A percentile compares a stretch with the other conserved stretches of the same genome.
phyloP scores from a whole-genome alignment of 2,329 filamentous ascomycete species.

The Phymatotrichopsis omnivora region DNA sequence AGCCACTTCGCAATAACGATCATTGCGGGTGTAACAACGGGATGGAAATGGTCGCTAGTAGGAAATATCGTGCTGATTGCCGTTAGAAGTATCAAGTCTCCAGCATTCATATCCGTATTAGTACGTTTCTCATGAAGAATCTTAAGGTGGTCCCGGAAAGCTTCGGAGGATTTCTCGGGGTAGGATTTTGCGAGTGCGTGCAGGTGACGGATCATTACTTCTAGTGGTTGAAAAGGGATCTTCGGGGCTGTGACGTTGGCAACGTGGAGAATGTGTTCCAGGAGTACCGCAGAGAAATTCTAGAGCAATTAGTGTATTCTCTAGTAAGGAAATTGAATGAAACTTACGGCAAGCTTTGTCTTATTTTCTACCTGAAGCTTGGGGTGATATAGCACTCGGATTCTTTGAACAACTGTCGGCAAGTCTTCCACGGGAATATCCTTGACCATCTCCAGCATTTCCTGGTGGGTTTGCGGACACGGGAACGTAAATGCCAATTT shows the following conservation, averaged over 20 bases:
- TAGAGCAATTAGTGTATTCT: slow-evolving; percentile 6
- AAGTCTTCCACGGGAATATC: slow-evolving; percentile 54
- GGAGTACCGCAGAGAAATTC: slow-evolving; percentile 40
- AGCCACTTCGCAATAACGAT: slow-evolving; percentile 76
- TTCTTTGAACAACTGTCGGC: slow-evolving; percentile 73
- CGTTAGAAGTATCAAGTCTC: slow-evolving; percentile 73
- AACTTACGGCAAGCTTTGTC: slow-evolving; percentile 58
- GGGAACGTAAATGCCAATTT: slow-evolving; percentile 71
- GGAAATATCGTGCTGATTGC: slow-evolving; percentile 79
- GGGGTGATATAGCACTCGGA: slow-evolving; percentile 84
- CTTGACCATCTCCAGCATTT: slow-evolving; percentile 57
- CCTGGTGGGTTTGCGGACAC: slow-evolving; percentile 68
- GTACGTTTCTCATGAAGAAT: slow-evolving; percentile 43
- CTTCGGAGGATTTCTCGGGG: slow-evolving; percentile 63
- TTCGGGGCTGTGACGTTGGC: slow-evolving; percentile 40
- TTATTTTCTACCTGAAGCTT: slow-evolving; percentile 80
- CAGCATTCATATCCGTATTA: slow-evolving; percentile 45
- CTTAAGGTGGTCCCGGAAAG: slow-evolving; percentile 64
- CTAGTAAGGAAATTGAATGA: slow-evolving; percentile 18
- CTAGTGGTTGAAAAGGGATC: slow-evolving; percentile 57
- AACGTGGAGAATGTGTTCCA: slow-evolving; percentile 50
- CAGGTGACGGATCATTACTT: slow-evolving; percentile 75
- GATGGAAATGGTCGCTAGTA: slow-evolving; percentile 94
- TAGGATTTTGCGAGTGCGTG: slow-evolving; percentile 87
- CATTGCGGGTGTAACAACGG: slow-evolving; percentile 82